These are phyloP conservation scores for Galeopsis tetrahit DNA, from an alignment of 257 asterid species.

Conservation along the genomic window DNA sequence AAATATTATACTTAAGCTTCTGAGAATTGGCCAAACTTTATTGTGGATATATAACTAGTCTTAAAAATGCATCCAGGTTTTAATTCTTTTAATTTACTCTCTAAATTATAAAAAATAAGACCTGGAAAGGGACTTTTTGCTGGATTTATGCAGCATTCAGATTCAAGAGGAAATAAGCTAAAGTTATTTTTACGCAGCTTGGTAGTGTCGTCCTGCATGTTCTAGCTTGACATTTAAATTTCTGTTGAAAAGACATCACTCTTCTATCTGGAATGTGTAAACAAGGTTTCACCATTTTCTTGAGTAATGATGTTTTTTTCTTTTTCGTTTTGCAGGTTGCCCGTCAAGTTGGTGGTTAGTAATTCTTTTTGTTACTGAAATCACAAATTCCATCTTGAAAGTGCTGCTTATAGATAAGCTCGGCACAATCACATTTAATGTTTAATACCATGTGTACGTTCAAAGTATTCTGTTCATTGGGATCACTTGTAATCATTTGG, in stretches of 20 bases:
- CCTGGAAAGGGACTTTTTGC: background rate
- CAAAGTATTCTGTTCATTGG: constrained; percentile 19
- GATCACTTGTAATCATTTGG: constrained; percentile 27
- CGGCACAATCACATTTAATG: constrained; percentile 10
- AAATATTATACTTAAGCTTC: background rate
- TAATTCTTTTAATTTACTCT: constrained; percentile 2
- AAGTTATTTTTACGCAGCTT: background rate
- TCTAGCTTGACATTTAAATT: background rate
- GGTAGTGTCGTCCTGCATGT: background rate
- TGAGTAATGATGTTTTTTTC: constrained; percentile 23
- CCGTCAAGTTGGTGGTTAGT: constrained; percentile 59
- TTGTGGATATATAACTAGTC: background rate
- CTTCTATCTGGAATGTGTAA: background rate
- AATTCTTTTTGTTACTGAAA: constrained; percentile 5
- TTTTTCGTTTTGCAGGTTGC: constrained; percentile 50
- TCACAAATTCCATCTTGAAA: constrained; percentile 11
- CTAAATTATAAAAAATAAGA: background rate
- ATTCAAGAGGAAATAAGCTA: background rate
- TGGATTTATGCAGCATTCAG: background rate
- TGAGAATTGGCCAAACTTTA: background rate
- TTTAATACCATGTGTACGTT: constrained; percentile 15
- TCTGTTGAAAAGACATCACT: background rate
- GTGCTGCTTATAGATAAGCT: constrained; percentile 10
- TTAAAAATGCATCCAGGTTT: constrained; percentile 3
- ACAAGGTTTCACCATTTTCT: background rate